A percentile compares a stretch with the other conserved stretches of the same genome.
phyloP scores from a whole-genome alignment of 192 early-diverging fungal genomes.

The Backusella mclennaniae region DNA sequence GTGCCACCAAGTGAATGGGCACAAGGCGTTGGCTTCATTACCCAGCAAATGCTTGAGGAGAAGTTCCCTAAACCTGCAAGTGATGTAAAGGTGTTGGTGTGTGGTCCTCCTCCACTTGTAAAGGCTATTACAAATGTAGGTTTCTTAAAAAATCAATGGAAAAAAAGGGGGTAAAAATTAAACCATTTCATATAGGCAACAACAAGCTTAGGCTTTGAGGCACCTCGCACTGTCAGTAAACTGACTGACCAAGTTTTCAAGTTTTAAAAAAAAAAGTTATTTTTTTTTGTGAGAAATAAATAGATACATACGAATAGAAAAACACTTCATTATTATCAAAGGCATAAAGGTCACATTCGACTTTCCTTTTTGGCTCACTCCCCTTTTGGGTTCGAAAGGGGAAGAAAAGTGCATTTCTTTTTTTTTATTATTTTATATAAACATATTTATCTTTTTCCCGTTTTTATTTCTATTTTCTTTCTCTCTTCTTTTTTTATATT shows the following conservation, averaged over 20 bases:
- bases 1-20: slow-evolving; percentile 65
- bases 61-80: slow-evolving; percentile 58
- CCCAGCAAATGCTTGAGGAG: slow-evolving; percentile 64
- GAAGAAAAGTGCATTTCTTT: not conserved
- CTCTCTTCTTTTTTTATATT: not conserved
- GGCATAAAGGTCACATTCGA: not conserved
- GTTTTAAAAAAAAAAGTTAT: slow-evolving; percentile 23
- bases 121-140: slow-evolving; percentile 48
- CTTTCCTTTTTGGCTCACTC: not conserved
- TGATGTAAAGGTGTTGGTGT: slow-evolving; percentile 51
- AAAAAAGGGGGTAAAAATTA: not conserved
- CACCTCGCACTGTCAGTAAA: slow-evolving; percentile 28
- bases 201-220: slow-evolving; percentile 12
- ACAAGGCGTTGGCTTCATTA: slow-evolving; percentile 73
- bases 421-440: not conserved
- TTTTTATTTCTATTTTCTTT: not conserved
- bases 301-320: not conserved
- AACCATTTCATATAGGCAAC: slow-evolving; percentile 13
- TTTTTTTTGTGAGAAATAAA: slow-evolving; percentile 61
- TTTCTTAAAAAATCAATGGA: not conserved
- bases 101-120: slow-evolving; percentile 68
- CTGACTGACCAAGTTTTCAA: slow-evolving; percentile 32
- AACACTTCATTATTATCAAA: not conserved
- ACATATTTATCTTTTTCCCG: slow-evolving; percentile 1
- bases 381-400: not conserved